phyloP scores from a whole-genome alignment of 805 yeast genomes.

The Kodamaea fukazawae region DNA sequence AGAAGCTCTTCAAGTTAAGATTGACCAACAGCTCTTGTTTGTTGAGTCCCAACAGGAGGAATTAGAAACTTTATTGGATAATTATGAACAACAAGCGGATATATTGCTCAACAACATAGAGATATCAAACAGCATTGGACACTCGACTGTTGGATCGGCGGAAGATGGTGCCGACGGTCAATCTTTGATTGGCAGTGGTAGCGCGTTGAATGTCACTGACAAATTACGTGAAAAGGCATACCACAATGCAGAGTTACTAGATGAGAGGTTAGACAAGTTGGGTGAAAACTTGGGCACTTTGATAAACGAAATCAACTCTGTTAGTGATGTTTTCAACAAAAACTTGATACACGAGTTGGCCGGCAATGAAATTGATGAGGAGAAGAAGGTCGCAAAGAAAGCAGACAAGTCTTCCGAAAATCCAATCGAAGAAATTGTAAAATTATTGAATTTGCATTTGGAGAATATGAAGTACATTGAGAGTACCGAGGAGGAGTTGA shows the following conservation, averaged over 20 bases:
- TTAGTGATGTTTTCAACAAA: conserved; percentile 75
- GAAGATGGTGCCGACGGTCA: conserved; percentile 3
- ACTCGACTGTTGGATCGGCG: conserved; percentile 9
- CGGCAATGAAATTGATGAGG: conserved; percentile 18
- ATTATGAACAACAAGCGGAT: conserved; percentile 76
- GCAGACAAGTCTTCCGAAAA: conserved; percentile 27
- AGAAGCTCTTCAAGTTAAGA: conserved; percentile 77
- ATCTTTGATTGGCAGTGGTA: conserved; percentile 13
- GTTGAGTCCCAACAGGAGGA: conserved; percentile 93
- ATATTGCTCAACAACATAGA: conserved; percentile 41
- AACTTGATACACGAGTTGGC: conserved; percentile 40
- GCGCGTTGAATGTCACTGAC: conserved; percentile 56
- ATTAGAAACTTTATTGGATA: conserved; percentile 73
- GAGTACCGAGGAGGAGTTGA: conserved; percentile 63
- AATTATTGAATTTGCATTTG: conserved; percentile 80
- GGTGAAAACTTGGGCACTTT: conserved; percentile 74
- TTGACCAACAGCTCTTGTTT: conserved; percentile 83
- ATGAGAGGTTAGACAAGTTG: conserved; percentile 73
- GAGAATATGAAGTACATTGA: conserved; percentile 89
- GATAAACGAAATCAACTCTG: conserved; percentile 78
- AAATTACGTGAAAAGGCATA: conserved; percentile 89
- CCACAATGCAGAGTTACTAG: conserved; percentile 78
- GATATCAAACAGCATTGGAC: conserved; percentile 30
- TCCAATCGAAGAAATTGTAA: conserved; percentile 67
- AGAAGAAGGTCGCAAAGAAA: conserved; percentile 18